Base-by-base conservation (phyloP, 306 rosid genomes). In the Rosa persica region DNA sequence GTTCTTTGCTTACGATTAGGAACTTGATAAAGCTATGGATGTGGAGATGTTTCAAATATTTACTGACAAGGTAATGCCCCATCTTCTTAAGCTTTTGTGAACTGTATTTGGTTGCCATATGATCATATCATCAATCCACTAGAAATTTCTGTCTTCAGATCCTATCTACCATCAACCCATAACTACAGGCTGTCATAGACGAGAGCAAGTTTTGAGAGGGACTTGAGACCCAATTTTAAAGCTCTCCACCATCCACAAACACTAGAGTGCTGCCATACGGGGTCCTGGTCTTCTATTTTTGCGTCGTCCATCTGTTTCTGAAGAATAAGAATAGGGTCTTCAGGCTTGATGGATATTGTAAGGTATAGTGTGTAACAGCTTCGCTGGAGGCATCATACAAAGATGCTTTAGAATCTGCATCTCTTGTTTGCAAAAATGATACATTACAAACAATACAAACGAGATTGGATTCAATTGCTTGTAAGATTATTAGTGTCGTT, bases 1-100 rank as follows among this genome's bases (percentile, higher is more conserved):
- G 78, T 71, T 67, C 61, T 74, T 57, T 84, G 7, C 75, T 62
- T 57, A n/a, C 78, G 15, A 44, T 75, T 70, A 94, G 96, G 97
- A 89, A 81, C 91, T 92, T 74, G 98, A 88, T 75, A 90, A 85
- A 80, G 96, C 97, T 36, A 89, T 92, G 93, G 87, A 76, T 25
- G 83, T 78, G 67, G 96, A 92, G 84, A 82, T 70, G 62, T 89
- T 92, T 83, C 77, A 82, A 58, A 16, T 84, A 73, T 82, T 94
- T 75, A 84, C 89, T 6, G 87, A 88, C 76, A 89, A 94, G 96
- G 98, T 92, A 87, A 65, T 70, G 10, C 12, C 54, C 52, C 81
- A 36, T 58, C 39, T 48, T 72, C 4, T 38, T 39, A 23, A 69
- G 34, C 78, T 58, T 77, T 74, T 47, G 11, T 71, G 58, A 39